Base-by-base conservation (phyloP, 768 basidiomycete species). In the Suillus alpinus region DNA sequence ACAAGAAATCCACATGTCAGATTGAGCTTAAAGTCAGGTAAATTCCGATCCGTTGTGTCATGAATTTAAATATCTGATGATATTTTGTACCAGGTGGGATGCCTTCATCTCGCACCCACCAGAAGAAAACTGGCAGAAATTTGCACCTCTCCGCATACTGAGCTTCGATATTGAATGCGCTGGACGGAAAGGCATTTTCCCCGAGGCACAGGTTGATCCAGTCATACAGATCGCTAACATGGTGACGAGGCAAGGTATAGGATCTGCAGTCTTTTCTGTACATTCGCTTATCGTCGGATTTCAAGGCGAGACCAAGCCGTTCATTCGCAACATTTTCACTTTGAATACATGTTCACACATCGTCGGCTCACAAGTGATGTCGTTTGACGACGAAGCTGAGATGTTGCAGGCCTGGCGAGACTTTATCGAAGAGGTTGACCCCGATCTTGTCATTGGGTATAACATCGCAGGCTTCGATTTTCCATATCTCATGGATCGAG, bases 81-180 rank as follows among this genome's bases (percentile, higher is more conserved):
- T 52, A 36, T 7, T 20, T 36, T 18, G 6, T 20, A 59, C 7
- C 62, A 96, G 95, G 73, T 94, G 87, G 76, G 83, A 95, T 61
- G 80, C 82, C 23, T 90, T 99, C 68, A 87, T 92, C 58, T 97
- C 97, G 2, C 91, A 99, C 75, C 76, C 89, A 4, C 91, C 97
- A 1, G 97, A 98, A 71, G 95, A 90, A 2, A 81, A 86, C 44
- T 98, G 96, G 92, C 90, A 92, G 2, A 89, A 86, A 63, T 87
- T 96, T 56, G 96, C 97, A 0, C 97, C 97, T 0, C 78, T 98
- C 0, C 87, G 97, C 18, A 92, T 98, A 68, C 81, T 99, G 34
- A 95, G 94, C 68, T 99, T 99, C 68, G 97, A 99, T 85, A 98
- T 99, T 67, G 97, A 99, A 76, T 99, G 97, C 75, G 97, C 97